Evolutionary conservation across 2,329 filamentous ascomycete genomes (phyloP).

Genomic region (Nothophoma quercina): DNA sequence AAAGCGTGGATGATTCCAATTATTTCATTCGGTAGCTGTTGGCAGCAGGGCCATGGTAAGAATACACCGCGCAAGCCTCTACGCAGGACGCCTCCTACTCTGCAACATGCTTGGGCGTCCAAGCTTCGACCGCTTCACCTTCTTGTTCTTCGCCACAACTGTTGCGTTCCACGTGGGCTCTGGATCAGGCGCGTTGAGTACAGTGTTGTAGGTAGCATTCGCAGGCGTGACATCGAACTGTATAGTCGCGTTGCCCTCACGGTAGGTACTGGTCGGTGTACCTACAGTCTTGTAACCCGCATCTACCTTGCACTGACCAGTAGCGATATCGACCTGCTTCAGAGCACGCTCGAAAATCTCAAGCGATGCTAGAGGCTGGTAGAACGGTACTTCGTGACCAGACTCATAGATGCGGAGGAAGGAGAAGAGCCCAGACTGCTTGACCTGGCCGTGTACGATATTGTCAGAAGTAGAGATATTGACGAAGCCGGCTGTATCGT

Average conservation of each 20-base stretch:
- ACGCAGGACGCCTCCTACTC: constrained; percentile 23
- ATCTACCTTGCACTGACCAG: constrained; percentile 48
- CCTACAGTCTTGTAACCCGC: constrained; percentile 45
- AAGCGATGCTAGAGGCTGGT: constrained; percentile 60
- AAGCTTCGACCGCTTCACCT: constrained; percentile 27
- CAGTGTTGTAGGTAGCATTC: constrained; percentile 60
- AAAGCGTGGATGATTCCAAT: too few species aligned
- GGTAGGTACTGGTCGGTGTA: constrained; percentile 46
- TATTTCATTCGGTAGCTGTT: too few species aligned
- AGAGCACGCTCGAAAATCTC: constrained; percentile 61
- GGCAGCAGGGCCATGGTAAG: too few species aligned
- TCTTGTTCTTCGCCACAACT: constrained; percentile 18
- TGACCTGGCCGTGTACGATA: constrained; percentile 62
- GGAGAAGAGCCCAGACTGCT: constrained; percentile 60
- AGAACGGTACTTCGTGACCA: constrained; percentile 62
- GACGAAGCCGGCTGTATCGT: constrained; percentile 55
- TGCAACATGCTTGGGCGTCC: constrained; percentile 27
- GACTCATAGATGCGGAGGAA: constrained; percentile 61
- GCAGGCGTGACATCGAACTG: constrained; percentile 53
- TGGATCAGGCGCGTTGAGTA: constrained; percentile 52
- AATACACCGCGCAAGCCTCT: not conserved
- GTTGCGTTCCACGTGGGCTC: constrained; percentile 38
- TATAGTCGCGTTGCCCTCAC: constrained; percentile 57
- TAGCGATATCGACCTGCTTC: constrained; percentile 59
- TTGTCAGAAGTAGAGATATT: constrained; percentile 55